Conservation (phyloP, 2,329 filamentous ascomycete species). For the Apiospora arundinis region DNA sequence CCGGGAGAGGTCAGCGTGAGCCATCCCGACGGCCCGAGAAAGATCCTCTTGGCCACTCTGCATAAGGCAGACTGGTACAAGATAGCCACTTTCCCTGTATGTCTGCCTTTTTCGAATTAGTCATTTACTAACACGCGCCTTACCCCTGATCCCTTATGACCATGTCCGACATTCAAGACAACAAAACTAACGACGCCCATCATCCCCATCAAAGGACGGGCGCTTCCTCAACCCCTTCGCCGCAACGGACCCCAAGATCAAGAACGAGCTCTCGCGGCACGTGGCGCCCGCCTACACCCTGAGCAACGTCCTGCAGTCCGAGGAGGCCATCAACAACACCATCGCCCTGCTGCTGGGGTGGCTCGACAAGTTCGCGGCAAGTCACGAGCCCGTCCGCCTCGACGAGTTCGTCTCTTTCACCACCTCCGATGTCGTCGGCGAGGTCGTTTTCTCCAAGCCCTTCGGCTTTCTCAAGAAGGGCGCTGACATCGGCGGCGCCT, state of each 20-base stretch:
- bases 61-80: constrained; percentile 44
- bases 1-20: constrained; percentile 51
- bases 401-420: constrained; percentile 34
- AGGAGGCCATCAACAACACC: constrained; percentile 28
- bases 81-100: constrained; percentile 41
- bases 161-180: not conserved
- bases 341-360: constrained; percentile 29
- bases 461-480: constrained; percentile 39
- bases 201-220: not conserved
- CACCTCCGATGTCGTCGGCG: constrained; percentile 41
- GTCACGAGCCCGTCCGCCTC: constrained; percentile 26
- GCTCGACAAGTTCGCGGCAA: constrained; percentile 29
- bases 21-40: constrained; percentile 47
- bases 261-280: constrained; percentile 42
- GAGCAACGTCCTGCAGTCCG: constrained; percentile 38
- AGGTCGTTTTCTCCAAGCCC: constrained; percentile 38
- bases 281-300: constrained; percentile 38
- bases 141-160: not conserved
- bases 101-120: not conserved
- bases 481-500: constrained; percentile 35
- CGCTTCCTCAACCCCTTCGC: constrained; percentile 16
- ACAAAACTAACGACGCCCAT: not conserved
- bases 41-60: constrained; percentile 42
- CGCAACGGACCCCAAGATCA: constrained; percentile 36
- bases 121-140: too few relatives aligned